Evolutionary conservation across 2,329 filamentous ascomycete species (phyloP).

Genomic region (Hansfordia pulvinata): DNA sequence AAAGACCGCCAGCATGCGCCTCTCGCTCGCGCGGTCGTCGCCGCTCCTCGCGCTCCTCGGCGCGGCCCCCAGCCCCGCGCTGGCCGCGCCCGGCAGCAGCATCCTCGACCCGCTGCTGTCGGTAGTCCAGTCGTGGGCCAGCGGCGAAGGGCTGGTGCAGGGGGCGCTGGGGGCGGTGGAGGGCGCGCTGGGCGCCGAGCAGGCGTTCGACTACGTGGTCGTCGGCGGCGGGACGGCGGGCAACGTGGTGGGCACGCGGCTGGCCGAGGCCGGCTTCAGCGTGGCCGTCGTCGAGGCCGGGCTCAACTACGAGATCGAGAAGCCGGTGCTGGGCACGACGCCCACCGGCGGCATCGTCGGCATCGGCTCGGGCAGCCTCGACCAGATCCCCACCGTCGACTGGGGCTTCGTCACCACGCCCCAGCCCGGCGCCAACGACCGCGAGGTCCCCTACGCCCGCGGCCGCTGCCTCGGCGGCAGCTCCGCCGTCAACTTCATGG

Average conservation of each 20-base stretch:
- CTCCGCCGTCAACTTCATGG: slow-evolving; percentile 17
- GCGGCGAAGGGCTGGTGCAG: slow-evolving; percentile 1
- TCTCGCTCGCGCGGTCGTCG: no score
- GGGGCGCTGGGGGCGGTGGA: not conserved
- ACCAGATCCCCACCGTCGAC: slow-evolving; percentile 9
- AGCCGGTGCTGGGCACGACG: slow-evolving; percentile 8
- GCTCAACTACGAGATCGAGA: slow-evolving; percentile 15
- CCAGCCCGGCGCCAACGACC: slow-evolving; percentile 7
- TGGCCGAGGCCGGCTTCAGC: slow-evolving; percentile 12
- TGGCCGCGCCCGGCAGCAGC: no score
- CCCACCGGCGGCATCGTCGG: slow-evolving; percentile 7
- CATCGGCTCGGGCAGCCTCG: slow-evolving; percentile 2
- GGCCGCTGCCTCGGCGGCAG: slow-evolving; percentile 16
- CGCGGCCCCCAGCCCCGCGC: no score
- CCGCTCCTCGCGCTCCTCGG: no score
- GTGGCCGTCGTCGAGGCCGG: slow-evolving; percentile 26
- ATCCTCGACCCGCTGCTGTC: no score
- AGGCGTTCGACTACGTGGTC: slow-evolving; percentile 10
- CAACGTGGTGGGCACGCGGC: slow-evolving; percentile 17
- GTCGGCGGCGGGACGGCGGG: slow-evolving; percentile 25
- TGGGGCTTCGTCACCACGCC: slow-evolving; percentile 16
- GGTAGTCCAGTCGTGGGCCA: no score
- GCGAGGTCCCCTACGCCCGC: slow-evolving; percentile 12
- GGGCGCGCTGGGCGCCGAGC: not conserved
- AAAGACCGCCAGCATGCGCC: no score